phyloP scores from a whole-genome alignment of 306 rosid genomes.

The Senna siamea region DNA sequence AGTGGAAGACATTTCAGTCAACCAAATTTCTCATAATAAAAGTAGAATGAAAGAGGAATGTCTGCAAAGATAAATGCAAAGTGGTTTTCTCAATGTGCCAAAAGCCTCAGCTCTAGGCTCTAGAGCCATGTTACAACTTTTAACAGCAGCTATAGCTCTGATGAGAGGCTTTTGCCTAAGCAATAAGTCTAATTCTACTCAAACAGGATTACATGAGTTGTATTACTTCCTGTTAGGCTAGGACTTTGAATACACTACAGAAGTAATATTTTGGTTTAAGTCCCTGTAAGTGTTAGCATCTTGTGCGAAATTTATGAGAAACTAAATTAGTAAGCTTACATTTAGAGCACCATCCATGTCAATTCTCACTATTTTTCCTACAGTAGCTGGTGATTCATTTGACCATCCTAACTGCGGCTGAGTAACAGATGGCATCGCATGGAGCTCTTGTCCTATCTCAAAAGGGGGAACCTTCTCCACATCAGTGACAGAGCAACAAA shows the following conservation, averaged over 20 bases:
- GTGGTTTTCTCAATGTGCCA: slow-evolving; percentile 1
- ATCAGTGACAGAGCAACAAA: slow-evolving; percentile 90
- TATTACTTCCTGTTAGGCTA: slow-evolving; percentile 20
- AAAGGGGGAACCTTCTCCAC: slow-evolving; percentile 90
- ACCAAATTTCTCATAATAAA: background rate
- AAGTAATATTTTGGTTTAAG: slow-evolving; percentile 11
- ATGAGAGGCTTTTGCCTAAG: slow-evolving; percentile 20
- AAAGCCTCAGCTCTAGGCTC: slow-evolving; percentile 9
- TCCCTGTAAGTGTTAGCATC: background rate
- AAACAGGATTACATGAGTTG: slow-evolving; percentile 18
- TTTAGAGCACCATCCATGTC: slow-evolving; percentile 98
- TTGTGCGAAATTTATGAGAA: slow-evolving; percentile 20
- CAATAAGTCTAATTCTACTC: background rate
- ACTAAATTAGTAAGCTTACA: slow-evolving; percentile 59
- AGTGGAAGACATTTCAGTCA: slow-evolving; percentile 12
- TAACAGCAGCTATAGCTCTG: slow-evolving; percentile 15
- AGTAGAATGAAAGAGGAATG: background rate
- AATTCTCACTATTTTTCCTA: slow-evolving; percentile 81
- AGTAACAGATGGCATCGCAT: slow-evolving; percentile 69
- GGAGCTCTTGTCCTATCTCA: slow-evolving; percentile 90
- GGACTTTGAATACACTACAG: background rate
- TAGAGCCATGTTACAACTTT: background rate
- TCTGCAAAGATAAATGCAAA: slow-evolving; percentile 9
- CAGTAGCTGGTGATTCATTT: slow-evolving; percentile 87
- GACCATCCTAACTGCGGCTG: slow-evolving; percentile 99